Evolutionary conservation across 805 yeast genomes (phyloP), one percentile per base, ranked within the genome.

Genomic region (Yueomyces sinensis): DNA sequence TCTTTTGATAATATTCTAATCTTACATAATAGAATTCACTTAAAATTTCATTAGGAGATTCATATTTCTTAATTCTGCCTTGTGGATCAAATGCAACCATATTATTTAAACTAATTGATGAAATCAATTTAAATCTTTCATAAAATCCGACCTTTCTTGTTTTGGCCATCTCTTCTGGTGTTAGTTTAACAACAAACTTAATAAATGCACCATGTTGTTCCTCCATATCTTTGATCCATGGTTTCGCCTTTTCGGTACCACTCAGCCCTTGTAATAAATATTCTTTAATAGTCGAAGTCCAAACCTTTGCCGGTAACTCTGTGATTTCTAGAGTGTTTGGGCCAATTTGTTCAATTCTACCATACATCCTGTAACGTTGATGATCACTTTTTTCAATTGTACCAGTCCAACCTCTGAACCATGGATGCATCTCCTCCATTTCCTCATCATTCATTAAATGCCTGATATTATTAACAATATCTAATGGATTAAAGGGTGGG

Each of bases 391-490:
- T 67, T 47, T 78, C 84, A 32, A 87, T 67, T 1, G 69, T 63
- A 32, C 98, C 98, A 31, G 74, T 77, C 97, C 97, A 91, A 14
- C 95, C 97, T 54, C 82, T 75, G 54, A 68, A 91, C 97, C 97
- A 91, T 1, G 98, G 98, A 9, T 61, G 54, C 84, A 91, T 74
- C 27, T 78, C 82, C 20, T 62, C 67, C 59, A 74, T 52, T 25
- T 74, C 81, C 47, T 83, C 79, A 9, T 74, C 81, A 15, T 66
- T 63, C 84, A 91, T 76, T 46, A 91, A 52, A 29, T 71, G 72
- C 39, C 74, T 72, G 23, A 91, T 62, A 47, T 91, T 91, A 2
- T 58, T 62, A 18, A 84, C 84, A 40, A 91, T 65, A 51, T 89
- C 97, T 13, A 56, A 47, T 0, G 98, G 98, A 53, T 91, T 86